phyloP scores from a whole-genome alignment of 2,329 filamentous ascomycete species.

The Magnaporthales sp. region DNA sequence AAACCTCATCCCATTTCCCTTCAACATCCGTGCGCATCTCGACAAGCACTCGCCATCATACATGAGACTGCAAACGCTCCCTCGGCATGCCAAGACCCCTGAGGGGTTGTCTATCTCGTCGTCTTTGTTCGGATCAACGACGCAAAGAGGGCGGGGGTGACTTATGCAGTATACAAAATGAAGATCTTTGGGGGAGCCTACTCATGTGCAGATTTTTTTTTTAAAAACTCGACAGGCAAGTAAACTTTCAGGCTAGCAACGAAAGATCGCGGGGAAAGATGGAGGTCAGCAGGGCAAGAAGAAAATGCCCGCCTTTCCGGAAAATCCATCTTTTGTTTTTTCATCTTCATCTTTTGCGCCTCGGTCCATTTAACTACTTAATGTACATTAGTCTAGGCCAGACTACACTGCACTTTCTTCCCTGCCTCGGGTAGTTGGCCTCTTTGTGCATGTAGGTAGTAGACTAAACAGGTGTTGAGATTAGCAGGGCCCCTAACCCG shows the following conservation, averaged over 20 bases:
- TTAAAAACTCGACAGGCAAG: neutral
- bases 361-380: neutral
- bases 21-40: neutral
- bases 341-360: neutral
- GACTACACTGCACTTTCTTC: too few species aligned
- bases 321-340: neutral
- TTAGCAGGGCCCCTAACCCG: neutral
- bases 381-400: neutral
- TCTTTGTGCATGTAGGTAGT: neutral
- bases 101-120: neutral
- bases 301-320: neutral
- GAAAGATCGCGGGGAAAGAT: neutral
- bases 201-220: neutral
- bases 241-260: neutral
- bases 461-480: neutral
- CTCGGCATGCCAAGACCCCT: neutral
- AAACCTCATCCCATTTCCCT: neutral
- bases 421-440: neutral
- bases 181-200: neutral
- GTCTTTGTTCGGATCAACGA: neutral
- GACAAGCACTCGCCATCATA: neutral
- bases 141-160: neutral
- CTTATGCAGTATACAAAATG: neutral
- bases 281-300: neutral
- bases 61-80: neutral